These are phyloP conservation scores for Cucurbita pepo DNA, from an alignment of 306 rosid species.

Conservation along the genomic window DNA sequence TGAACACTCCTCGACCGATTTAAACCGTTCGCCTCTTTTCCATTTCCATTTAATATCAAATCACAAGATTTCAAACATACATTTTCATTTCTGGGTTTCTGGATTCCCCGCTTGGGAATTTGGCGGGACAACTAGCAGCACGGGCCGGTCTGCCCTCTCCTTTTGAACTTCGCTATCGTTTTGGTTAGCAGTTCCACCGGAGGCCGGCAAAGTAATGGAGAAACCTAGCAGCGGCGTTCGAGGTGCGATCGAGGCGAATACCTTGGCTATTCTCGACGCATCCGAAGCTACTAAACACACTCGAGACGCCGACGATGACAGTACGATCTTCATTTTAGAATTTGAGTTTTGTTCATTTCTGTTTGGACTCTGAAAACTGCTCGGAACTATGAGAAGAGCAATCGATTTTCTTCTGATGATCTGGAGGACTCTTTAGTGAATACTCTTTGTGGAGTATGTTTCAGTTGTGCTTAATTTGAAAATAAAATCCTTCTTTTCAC, in stretches of 20 bases:
- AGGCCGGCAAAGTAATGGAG: conserved; percentile 17
- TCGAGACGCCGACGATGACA: conserved; percentile 55
- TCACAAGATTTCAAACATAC: no score
- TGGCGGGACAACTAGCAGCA: background rate
- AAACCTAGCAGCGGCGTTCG: conserved; percentile 18
- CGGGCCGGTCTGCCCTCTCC: background rate
- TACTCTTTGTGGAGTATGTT: background rate
- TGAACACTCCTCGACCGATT: no score
- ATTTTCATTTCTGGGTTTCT: no score
- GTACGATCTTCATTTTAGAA: conserved; percentile 12
- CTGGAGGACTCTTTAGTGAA: background rate
- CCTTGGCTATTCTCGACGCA: conserved; percentile 54
- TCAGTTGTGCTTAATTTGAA: background rate
- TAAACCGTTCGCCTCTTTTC: no score
- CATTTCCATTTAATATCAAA: no score
- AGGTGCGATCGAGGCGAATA: conserved; percentile 44
- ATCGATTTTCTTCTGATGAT: background rate
- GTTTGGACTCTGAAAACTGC: background rate
- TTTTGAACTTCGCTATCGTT: background rate
- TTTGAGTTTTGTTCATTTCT: background rate
- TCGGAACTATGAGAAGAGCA: background rate
- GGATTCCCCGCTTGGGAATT: background rate
- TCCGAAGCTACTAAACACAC: conserved; percentile 35
- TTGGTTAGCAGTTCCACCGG: background rate
- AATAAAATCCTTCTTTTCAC: background rate